Evolutionary conservation across 805 yeast genomes (phyloP), one percentile per base, ranked within the genome.

Genomic region (Komagataella kurtzmanii): DNA sequence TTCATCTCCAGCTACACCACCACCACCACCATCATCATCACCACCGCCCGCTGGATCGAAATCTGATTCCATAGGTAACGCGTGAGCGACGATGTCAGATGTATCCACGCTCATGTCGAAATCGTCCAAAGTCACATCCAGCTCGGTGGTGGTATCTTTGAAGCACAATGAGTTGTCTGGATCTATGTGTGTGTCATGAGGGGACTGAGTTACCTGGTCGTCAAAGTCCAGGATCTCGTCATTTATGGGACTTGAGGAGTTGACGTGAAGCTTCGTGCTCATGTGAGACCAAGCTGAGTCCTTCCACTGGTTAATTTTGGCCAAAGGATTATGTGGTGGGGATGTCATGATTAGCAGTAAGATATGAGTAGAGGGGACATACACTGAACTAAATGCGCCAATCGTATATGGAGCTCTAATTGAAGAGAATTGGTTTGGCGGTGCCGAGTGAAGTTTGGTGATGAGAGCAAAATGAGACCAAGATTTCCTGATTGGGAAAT

Each of bases 41-140:
- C 40, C 40, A 10, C 40, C 40, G 40, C 40, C 40, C 5, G 40
- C 45, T 14, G 53, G 24, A 24, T 50, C 50, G 46, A 53, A 53
- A 24, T 46, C 47, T 7, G 14, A 14, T 30, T 30, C 40, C 14
- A 30, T 10, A 14, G 40, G 40, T 30, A 30, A 30, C 40, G 40
- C 40, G 40, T 30, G 40, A 10, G 40, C 40, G 40, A 30, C 40
- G 40, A 30, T 30, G 40, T 14, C 40, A 30, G 40, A 30, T 30
- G 40, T 30, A 10, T 30, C 40, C 40, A 30, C 40, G 10, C 14
- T 10, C 10, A 30, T 30, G 40, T 30, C 40, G 40, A 30, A 30
- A 14, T 30, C 40, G 40, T 30, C 40, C 40, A 30, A 30, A 7
- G 40, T 30, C 40, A 30, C 40, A 14, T 30, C 40, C 40, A 30